A percentile compares a stretch with the other conserved stretches of the same genome.
These are phyloP conservation scores for Moricandia arvensis DNA, from an alignment of 345 rosid genomes.

Conservation along the genomic window DNA sequence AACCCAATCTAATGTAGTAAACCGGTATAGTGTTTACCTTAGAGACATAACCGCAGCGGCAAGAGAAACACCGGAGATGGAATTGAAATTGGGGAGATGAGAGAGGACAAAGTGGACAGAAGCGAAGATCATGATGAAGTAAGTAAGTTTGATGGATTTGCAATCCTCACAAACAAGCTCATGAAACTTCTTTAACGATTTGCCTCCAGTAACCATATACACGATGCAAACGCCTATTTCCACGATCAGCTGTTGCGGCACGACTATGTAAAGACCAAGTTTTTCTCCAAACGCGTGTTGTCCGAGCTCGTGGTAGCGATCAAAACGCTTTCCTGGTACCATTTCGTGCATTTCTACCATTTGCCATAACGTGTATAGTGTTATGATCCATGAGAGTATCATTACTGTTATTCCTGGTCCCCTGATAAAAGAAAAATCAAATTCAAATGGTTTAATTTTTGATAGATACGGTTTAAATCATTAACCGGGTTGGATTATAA, in stretches of 20 bases:
- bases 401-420: conserved; percentile 33
- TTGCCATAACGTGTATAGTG: conserved; percentile 63
- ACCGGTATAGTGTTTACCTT: conserved; percentile 42
- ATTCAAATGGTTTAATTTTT: neutral
- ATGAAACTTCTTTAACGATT: conserved; percentile 64
- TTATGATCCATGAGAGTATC: conserved; percentile 35
- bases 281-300: conserved; percentile 80
- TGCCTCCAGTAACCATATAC: conserved; percentile 87
- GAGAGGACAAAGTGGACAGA: conserved; percentile 77
- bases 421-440: neutral
- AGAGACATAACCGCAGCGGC: conserved; percentile 83
- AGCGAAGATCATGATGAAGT: conserved; percentile 76
- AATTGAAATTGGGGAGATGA: conserved; percentile 79
- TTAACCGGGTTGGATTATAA: neutral
- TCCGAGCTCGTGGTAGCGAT: conserved; percentile 78
- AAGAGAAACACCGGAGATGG: conserved; percentile 73
- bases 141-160: conserved; percentile 51
- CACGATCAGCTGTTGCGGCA: conserved; percentile 70
- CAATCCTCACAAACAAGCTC: conserved; percentile 39
- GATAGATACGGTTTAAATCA: neutral
- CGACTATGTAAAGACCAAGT: conserved; percentile 74
- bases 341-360: conserved; percentile 92
- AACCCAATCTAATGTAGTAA: neutral
- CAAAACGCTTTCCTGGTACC: conserved; percentile 72
- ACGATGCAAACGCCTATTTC: conserved; percentile 72